Evolutionary conservation across 176 grass and related monocot species (phyloP).

Genomic region (Avena eriantha): DNA sequence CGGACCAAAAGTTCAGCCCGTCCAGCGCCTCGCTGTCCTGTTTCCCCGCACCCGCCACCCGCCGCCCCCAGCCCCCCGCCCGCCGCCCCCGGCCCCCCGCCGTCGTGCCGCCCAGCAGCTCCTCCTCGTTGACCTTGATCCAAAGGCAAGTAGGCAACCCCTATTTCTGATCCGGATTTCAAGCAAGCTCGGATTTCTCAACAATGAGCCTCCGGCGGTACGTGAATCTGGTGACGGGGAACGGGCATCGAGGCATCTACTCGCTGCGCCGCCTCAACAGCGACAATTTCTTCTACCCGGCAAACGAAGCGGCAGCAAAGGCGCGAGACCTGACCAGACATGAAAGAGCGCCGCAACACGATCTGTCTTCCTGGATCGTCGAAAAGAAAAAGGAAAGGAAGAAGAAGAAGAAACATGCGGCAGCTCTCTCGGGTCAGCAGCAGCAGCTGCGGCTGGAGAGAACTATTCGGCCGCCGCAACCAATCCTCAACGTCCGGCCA

Average conservation of each 20-base stretch:
- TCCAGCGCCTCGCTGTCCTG: too few species aligned
- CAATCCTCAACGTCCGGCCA: neutral
- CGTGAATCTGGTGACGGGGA: neutral
- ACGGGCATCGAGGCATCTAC: neutral
- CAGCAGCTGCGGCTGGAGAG: neutral
- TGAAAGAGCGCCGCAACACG: neutral
- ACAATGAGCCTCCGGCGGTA: neutral
- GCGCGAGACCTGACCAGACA: neutral
- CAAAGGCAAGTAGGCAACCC: too few species aligned
- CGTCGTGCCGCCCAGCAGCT: too few species aligned
- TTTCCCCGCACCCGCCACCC: too few species aligned
- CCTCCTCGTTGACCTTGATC: too few species aligned
- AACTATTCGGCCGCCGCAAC: neutral
- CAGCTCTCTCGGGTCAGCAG: neutral
- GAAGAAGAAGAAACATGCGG: neutral
- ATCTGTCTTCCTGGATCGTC: neutral
- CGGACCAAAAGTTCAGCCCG: too few species aligned
- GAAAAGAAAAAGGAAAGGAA: too few species aligned
- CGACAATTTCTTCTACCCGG: neutral
- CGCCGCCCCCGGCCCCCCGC: too few species aligned
- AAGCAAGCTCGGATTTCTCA: too few species aligned
- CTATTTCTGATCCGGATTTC: too few species aligned
- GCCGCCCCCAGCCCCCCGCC: too few species aligned
- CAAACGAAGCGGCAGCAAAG: neutral
- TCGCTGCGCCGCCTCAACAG: neutral